These are phyloP conservation scores for Cenchrus fungigraminus DNA, from an alignment of 176 grass and related monocot genomes.

Conservation along the genomic window DNA sequence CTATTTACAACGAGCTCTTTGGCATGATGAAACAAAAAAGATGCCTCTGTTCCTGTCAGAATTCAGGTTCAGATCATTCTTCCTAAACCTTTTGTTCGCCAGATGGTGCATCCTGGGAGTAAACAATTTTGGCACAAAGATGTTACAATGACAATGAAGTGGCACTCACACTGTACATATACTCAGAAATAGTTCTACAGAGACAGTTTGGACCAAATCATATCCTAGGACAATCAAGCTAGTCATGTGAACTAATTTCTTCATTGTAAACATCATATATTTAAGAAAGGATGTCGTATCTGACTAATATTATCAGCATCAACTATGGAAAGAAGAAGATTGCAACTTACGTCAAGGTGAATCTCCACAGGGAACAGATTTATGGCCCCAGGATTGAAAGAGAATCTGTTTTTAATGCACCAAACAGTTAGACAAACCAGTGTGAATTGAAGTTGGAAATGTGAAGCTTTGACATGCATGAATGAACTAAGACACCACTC, in stretches of 20 bases:
- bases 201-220: not conserved
- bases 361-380: conserved; percentile 94
- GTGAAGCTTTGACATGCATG: not conserved
- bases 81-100: conserved; percentile 56
- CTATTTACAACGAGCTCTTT: conserved; percentile 56
- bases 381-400: conserved; percentile 86
- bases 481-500: conserved; percentile 10
- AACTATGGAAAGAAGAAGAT: conserved; percentile 20
- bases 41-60: conserved; percentile 7
- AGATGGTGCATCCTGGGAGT: conserved; percentile 52
- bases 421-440: conserved; percentile 13
- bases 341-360: conserved; percentile 85
- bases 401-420: conserved; percentile 69
- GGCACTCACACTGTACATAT: not conserved
- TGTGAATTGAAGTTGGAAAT: not conserved
- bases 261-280: too few relatives aligned
- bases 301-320: not conserved
- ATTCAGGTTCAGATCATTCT: conserved; percentile 1
- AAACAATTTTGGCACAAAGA: conserved; percentile 29
- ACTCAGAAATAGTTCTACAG: not conserved
- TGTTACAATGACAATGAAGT: conserved; percentile 26
- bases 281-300: not conserved
- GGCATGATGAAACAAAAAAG: conserved; percentile 22
- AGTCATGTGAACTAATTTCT: too few relatives aligned
- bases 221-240: not conserved